Evolutionary conservation across 2,329 filamentous ascomycete species (phyloP), one percentile per base, ranked within the genome.

Genomic region (Elsinoe perseae): DNA sequence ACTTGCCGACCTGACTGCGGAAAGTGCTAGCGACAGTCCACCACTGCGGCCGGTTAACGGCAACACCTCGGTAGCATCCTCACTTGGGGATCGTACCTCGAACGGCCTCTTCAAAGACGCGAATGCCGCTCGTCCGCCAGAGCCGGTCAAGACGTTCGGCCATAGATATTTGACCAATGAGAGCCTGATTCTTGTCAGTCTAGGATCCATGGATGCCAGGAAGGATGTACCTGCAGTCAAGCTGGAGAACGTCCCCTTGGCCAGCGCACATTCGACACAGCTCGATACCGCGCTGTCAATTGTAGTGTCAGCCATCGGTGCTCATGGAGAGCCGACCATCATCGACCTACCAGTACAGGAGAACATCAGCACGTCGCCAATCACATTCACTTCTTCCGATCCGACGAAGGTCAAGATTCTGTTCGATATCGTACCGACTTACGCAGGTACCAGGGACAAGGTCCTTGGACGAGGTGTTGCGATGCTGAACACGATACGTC

Each of bases 381-480:
- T 98, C 43, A 84, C 89, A 0, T 98, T 98, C 71, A 89, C 84
- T 57, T 85, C 92, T 0, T 78, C 72, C 1, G 89, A 97, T 66
- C 78, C 84, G 0, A 78, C 80, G 25, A 89, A 89, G 65, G 91
- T 96, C 58, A 95, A 92, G 69, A 75, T 98, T 8, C 77, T 95
- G 54, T 98, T 98, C 64, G 93, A 98, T 64, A 88, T 98, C 62
- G 84, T 97, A 1, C 93, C 92, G 1, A 98, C 93, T 0, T 97
- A 97, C 71, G 87, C 92, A 38, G 93, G 92, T 3, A 76, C 78
- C 5, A 81, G 80, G 43, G 89, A 95, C 65, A 87, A 87, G 63
- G 80, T 93, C 62, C 84, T 98, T 57, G 93, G 92, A 2, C 85
- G 93, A 36, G 93, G 83, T 20, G 91, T 95, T 21, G 92, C 93